Evolutionary conservation across 2,329 filamentous ascomycete genomes (phyloP).

Genomic region (Aspergillus ruber): DNA sequence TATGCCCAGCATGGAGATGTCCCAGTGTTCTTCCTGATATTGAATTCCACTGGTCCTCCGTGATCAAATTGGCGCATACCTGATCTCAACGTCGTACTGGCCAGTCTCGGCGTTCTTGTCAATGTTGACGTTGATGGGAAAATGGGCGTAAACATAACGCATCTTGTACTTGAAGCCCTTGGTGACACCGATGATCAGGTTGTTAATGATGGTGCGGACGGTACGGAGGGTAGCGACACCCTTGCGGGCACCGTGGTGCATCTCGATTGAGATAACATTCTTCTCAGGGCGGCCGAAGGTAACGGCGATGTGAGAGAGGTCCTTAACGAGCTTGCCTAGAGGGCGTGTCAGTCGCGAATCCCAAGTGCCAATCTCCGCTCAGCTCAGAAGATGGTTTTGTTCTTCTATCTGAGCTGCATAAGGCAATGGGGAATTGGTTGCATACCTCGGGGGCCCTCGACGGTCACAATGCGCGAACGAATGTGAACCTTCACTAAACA

Average conservation of each 20-base stretch:
- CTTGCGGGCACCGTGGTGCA: slow-evolving; percentile 98
- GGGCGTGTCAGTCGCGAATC: slow-evolving; percentile 8
- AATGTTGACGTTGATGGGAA: slow-evolving; percentile 99
- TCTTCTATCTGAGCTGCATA: not conserved
- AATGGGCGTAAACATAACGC: slow-evolving; percentile 99
- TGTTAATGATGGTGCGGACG: slow-evolving; percentile 96
- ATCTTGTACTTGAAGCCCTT: slow-evolving; percentile 99
- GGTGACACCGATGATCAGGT: slow-evolving; percentile 96
- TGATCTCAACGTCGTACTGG: slow-evolving; percentile 89
- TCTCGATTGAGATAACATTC: slow-evolving; percentile 88
- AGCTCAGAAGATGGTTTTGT: not conserved
- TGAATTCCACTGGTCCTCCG: not conserved
- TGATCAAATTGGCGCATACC: slow-evolving; percentile 48
- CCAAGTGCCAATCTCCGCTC: not conserved
- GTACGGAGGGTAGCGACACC: slow-evolving; percentile 96
- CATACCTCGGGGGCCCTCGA: slow-evolving; percentile 90
- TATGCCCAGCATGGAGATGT: not conserved
- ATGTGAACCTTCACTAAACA: slow-evolving; percentile 88
- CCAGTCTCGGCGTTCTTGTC: slow-evolving; percentile 93
- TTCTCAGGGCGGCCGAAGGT: slow-evolving; percentile 86
- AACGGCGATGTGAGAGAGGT: slow-evolving; percentile 92
- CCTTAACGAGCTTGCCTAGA: slow-evolving; percentile 87
- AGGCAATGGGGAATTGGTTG: slow-evolving; percentile 4
- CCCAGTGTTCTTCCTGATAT: not conserved
- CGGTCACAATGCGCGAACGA: slow-evolving; percentile 92